Evolutionary conservation across 768 basidiomycete genomes (phyloP), one percentile per base, ranked within the genome.

Genomic region (Russula earlei): DNA sequence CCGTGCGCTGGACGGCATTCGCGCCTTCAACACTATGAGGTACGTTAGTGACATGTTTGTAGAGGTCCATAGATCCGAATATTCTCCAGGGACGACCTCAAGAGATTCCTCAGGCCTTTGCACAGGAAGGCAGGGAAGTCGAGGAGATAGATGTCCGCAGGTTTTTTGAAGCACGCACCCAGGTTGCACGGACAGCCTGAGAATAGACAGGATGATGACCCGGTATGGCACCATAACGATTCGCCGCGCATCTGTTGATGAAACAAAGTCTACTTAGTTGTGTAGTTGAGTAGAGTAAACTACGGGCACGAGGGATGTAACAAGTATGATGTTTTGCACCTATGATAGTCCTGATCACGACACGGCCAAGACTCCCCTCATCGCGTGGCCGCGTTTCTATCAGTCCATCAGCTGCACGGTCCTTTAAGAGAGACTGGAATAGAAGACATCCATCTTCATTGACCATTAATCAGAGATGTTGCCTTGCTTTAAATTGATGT

Each of bases 11-110:
- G 85, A 92, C 62, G 86, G 90, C 1, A 90, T 91, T 22, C 79
- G 82, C 54, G 90, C 87, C 5, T 91, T 87, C 70, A 90, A 91
- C 62, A 74, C 77, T 54, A 84, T 92, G 87, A 76, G 86, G 89
- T 90, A 60, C 49, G 78, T 17, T 69, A 20, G 14, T 36, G 31
- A 20, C 20, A 29, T 27, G 17, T 54, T 53, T 27, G 38, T 33
- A 37, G 42, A 34, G 10, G n/a, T 29, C n/a, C 4, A 17, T 48
- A 49, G 19, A 48, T 29, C 5, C 31, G 31, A 11, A 11, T 54
- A 20, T 36, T 46, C 48, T 44, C 17, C 59, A 89, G 88, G 56
- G 87, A 91, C 62, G 77, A 83, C 54, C 71, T 58, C 20, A 58
- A 58, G 29, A 38, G 33, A 20, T 54, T 54, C 19, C 52, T 58